These are phyloP conservation scores for Cladosporium sp. DNA, from an alignment of 2,329 filamentous ascomycete species.

Conservation along the genomic window DNA sequence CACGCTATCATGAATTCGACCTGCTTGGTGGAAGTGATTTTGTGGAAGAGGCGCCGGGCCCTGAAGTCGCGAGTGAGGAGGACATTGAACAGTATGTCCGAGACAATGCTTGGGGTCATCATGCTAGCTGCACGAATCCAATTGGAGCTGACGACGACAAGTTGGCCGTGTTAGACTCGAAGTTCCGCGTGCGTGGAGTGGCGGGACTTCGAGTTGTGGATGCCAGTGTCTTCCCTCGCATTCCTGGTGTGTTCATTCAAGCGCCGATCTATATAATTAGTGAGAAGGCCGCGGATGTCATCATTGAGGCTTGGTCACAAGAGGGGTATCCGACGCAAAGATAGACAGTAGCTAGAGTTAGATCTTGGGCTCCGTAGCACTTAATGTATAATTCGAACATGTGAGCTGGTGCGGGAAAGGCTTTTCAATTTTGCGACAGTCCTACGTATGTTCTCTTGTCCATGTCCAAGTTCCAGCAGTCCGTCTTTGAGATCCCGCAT, in stretches of 20 bases:
- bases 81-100: constrained; percentile 45
- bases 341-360: no score
- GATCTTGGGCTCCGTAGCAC: no score
- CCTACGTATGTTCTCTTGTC: neutral
- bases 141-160: constrained; percentile 40
- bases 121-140: constrained; percentile 52
- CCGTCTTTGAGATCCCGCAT: neutral
- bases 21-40: constrained; percentile 34
- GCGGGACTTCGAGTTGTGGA: constrained; percentile 17
- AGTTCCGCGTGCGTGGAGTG: constrained; percentile 15
- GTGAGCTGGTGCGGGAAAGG: no score
- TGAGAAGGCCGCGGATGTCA: constrained; percentile 60
- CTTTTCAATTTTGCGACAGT: neutral
- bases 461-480: neutral
- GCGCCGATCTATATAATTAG: constrained; percentile 53
- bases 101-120: constrained; percentile 49
- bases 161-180: constrained; percentile 20
- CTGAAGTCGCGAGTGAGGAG: constrained; percentile 37
- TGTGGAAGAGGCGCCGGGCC: constrained; percentile 34
- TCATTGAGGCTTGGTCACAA: constrained; percentile 29
- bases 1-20: constrained; percentile 25
- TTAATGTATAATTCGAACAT: neutral
- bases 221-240: constrained; percentile 15
- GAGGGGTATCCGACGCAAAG: constrained; percentile 1
- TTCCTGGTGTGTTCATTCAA: constrained; percentile 47